phyloP scores from a whole-genome alignment of 305 asterid species.

The Lippia alba region DNA sequence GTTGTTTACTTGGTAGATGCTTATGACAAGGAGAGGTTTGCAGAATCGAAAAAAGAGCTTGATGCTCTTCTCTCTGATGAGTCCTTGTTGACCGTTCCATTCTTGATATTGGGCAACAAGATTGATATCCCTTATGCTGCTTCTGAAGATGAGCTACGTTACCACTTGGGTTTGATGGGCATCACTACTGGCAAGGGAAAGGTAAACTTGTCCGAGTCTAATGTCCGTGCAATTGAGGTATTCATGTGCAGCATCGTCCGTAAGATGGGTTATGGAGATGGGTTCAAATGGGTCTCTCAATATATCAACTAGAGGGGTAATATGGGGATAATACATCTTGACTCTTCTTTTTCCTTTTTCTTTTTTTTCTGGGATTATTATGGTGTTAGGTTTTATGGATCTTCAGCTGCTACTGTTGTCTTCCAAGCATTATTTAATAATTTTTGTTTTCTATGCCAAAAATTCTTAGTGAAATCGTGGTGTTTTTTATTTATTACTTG shows the following conservation, averaged over 20 bases:
- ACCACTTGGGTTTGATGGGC: slow-evolving; percentile 60
- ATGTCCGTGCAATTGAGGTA: slow-evolving; percentile 62
- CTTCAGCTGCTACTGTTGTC: slow-evolving; percentile 19
- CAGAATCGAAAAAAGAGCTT: slow-evolving; percentile 64
- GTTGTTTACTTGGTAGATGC: slow-evolving; percentile 69
- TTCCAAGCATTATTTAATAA: slow-evolving; percentile 33
- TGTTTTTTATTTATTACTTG: slow-evolving; percentile 22
- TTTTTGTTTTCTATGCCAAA: slow-evolving; percentile 1
- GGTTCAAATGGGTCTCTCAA: slow-evolving; percentile 71
- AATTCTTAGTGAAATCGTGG: slow-evolving; percentile 29
- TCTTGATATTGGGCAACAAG: slow-evolving; percentile 66
- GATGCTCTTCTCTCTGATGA: slow-evolving; percentile 66
- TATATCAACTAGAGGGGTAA: slow-evolving; percentile 48
- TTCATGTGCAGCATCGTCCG: slow-evolving; percentile 76
- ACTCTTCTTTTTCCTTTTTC: not conserved
- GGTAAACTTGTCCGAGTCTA: slow-evolving; percentile 52
- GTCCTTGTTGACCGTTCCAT: slow-evolving; percentile 57
- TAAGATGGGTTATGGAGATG: slow-evolving; percentile 72
- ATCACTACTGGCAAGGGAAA: slow-evolving; percentile 66
- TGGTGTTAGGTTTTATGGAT: slow-evolving; percentile 26
- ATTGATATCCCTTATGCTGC: slow-evolving; percentile 66
- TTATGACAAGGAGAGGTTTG: slow-evolving; percentile 64
- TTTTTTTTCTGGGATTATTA: slow-evolving; percentile 7
- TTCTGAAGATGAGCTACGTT: slow-evolving; percentile 59
- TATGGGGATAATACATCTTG: not conserved